Evolutionary conservation across 495 filamentous ascomycete genomes (phyloP).

Genomic region (Xylaria bambusicola): DNA sequence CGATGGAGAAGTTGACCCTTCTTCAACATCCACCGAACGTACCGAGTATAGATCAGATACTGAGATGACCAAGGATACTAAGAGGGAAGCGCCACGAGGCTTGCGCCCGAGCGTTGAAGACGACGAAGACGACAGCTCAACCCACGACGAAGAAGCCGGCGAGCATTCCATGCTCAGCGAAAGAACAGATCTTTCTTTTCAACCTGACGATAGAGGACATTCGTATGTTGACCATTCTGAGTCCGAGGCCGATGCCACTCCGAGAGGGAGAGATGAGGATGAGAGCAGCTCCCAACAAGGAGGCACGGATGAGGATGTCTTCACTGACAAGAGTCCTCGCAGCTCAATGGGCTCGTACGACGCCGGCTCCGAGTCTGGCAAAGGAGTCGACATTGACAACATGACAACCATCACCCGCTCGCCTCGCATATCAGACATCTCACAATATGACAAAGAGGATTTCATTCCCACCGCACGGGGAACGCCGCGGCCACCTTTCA

Average conservation of each 20-base stretch:
- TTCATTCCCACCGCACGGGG: slow-evolving; percentile 43
- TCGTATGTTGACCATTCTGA: slow-evolving; percentile 8
- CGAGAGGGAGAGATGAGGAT: slow-evolving; percentile 31
- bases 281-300: slow-evolving; percentile 48
- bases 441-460: slow-evolving; percentile 42
- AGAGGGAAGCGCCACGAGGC: not conserved
- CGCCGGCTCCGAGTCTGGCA: slow-evolving; percentile 26
- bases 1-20: slow-evolving; percentile 14
- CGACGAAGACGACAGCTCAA: slow-evolving; percentile 11
- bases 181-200: slow-evolving; percentile 4
- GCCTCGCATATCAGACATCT: slow-evolving; percentile 44
- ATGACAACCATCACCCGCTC: slow-evolving; percentile 42
- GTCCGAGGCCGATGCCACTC: slow-evolving; percentile 8
- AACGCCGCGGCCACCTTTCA: slow-evolving; percentile 43
- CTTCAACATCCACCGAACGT: slow-evolving; percentile 3
- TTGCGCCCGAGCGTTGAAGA: slow-evolving; percentile 13
- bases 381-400: slow-evolving; percentile 25
- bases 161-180: slow-evolving; percentile 6
- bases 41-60: not conserved
- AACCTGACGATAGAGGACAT: slow-evolving; percentile 12
- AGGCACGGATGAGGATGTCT: slow-evolving; percentile 56
- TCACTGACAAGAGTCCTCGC: slow-evolving; percentile 53
- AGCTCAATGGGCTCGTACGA: slow-evolving; percentile 48
- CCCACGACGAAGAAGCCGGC: slow-evolving; percentile 1
- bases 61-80: not conserved